Base-by-base conservation (phyloP, 2,329 filamentous ascomycete genomes). In the Botryotinia calthae region DNA sequence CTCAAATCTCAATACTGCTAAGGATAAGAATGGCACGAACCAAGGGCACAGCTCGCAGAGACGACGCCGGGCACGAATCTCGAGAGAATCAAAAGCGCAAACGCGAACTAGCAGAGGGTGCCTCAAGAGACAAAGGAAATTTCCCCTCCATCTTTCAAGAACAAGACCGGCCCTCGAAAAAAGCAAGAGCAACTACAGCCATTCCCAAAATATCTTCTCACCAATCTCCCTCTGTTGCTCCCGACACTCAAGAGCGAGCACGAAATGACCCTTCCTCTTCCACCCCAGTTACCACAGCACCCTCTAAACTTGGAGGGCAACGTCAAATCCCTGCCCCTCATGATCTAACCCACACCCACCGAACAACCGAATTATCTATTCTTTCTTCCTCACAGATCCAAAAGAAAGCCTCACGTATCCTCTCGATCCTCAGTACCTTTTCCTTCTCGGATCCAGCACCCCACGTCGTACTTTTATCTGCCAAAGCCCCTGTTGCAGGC, bases 331-430 rank as follows among this genome's bases (percentile, higher is more conserved):
- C 42, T 42, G 31, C 46, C 7, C 64, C 64, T 10, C 25, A 65
- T 22, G 40, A 67, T 66, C 51, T 77, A 82, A 16, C 78, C 86
- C n/a, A 78, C 86, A 72, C 73, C 16, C 82, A 84, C 69, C 82
- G 87, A 64, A 80, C 90, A 69, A 84, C 86, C 48, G 77, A 84
- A 1, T 82, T 86, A 70, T 88, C 86, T 31, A 84, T 91, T 62
- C 85, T 90, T 56, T 88, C 88, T 3, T 89, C 88, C 2, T 86
- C 88, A 7, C 84, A 86, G 78, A 90, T 92, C 74, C 73, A 79
- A 34, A 77, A 80, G 66, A 82, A 81, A 73, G 81, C 81, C 18
- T 77, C 76, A 7, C 76, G 76, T 10, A 72, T 78, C 28, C 77
- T 82, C 37, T 72, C 76, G 2, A 71, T 76, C 0, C 75, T 82